Base-by-base conservation (phyloP, 768 basidiomycete species). In the Daedaleopsis nitida region DNA sequence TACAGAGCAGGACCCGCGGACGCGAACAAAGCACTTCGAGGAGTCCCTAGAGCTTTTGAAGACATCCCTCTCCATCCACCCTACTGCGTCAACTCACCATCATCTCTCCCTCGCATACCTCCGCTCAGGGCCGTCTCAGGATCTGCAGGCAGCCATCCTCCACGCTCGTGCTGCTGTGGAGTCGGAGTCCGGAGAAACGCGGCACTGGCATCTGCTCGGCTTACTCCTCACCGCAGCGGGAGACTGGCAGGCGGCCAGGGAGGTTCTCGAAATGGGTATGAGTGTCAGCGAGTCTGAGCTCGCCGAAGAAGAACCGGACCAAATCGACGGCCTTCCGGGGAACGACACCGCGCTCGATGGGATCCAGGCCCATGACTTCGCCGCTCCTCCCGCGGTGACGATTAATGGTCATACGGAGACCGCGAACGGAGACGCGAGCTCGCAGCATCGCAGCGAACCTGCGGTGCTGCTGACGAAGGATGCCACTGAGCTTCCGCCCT, bases 161-260 rank as follows among this genome's bases (percentile, higher is more conserved):
- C 77, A 85, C 53, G 90, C 92, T 0, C 86, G 88, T 7, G 68
- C 77, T 4, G 91, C 94, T 1, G 85, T 96, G 3, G 90, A 95
- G 70, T 78, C 80, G 7, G 85, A 88, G 34, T 78, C 88, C 0
- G 75, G 72, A 35, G 81, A 84, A 60, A 72, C 91, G 24, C 82
- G 92, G 44, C 89, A 91, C 55, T 98, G 95, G 96, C 96, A 98
- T 74, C 82, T 98, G 16, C 80, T 98, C 0, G 94, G 91, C 0
- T 76, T 98, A 5, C 73, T 96, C 12, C 79, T 96, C n/a, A 86
- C 87, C 0, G 88, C 90, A 10, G 77, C 80, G 32, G 92, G 89
- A 63, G 87, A 94, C 65, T 93, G 92, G 91, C 75, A 74, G 37
- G 90, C 87, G 12, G 94, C 96, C 0, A 77, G 77, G 35, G 86